Conservation (phyloP, 225 moss, liverwort and hornwort genomes). For the Pleurozium schreberi region DNA sequence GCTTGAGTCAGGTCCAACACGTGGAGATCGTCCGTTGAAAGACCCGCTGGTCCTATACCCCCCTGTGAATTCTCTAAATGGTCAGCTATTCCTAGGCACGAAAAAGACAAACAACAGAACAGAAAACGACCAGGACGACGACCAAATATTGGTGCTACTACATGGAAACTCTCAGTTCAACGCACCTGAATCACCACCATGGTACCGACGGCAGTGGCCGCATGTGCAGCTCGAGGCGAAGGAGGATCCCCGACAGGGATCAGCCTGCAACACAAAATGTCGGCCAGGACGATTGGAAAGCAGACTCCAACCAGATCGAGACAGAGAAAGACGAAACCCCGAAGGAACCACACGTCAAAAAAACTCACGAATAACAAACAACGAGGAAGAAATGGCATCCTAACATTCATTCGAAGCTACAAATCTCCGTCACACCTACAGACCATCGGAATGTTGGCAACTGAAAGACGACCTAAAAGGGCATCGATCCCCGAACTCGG, state of each 20-base stretch:
- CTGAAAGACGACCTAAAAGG: background rate
- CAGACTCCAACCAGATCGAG: background rate
- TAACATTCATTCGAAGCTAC: background rate
- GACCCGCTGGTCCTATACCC: constrained; percentile 58
- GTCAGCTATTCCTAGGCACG: constrained; percentile 3
- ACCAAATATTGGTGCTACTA: background rate
- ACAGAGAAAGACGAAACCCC: background rate
- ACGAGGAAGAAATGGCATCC: background rate
- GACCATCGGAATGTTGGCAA: background rate
- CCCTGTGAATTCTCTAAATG: constrained; percentile 25
- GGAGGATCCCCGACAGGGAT: constrained; percentile 67
- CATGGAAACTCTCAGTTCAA: background rate
- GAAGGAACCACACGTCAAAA: background rate
- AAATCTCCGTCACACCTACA: background rate
- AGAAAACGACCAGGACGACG: background rate
- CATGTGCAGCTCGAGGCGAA: constrained; percentile 67
- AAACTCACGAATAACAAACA: background rate
- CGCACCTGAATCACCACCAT: constrained; percentile 72
- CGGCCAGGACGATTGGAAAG: background rate
- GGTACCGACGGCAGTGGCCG: constrained; percentile 59
- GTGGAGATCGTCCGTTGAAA: constrained; percentile 59
- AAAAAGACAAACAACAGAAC: background rate
- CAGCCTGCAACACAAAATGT: constrained; percentile 18
- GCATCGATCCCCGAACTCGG: background rate
- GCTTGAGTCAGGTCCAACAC: constrained; percentile 59